phyloP scores from a whole-genome alignment of 129 eudicot genomes.

The Chrysanthemum lavandulifolium region DNA sequence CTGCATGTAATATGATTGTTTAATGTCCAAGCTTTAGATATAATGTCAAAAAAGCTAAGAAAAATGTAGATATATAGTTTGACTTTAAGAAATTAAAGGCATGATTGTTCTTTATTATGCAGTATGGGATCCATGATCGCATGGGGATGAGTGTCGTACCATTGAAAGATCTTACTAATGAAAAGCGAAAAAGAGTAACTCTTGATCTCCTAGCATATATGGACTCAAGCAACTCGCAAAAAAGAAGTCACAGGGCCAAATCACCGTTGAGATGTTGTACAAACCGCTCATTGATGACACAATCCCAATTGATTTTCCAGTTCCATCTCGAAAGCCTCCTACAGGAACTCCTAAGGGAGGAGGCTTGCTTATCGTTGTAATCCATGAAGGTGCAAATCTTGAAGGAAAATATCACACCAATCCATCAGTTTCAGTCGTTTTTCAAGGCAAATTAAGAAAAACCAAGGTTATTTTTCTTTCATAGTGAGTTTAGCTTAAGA shows the following conservation, averaged over 20 bases:
- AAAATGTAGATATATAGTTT: neutral
- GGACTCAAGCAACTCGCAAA: no score
- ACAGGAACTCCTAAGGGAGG: slow-evolving; percentile 62
- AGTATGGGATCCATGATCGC: neutral
- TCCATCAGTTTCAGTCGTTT: slow-evolving; percentile 43
- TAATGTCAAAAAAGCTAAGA: no score
- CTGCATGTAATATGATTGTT: no score
- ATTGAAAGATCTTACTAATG: neutral
- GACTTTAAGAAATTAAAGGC: neutral
- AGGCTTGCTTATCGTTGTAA: slow-evolving; percentile 54
- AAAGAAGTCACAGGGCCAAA: neutral
- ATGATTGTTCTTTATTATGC: neutral
- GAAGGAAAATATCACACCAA: slow-evolving; percentile 61
- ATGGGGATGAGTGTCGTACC: neutral
- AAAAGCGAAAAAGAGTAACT: neutral
- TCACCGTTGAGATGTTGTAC: slow-evolving; percentile 46
- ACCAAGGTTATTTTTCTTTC: neutral
- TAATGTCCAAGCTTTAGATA: no score
- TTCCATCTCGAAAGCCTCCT: slow-evolving; percentile 51
- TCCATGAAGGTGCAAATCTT: slow-evolving; percentile 52
- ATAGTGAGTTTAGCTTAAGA: no score
- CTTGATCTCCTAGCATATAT: neutral
- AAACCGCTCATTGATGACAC: slow-evolving; percentile 41
- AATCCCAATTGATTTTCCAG: slow-evolving; percentile 23
- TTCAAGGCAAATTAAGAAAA: neutral